These are phyloP conservation scores for Cystobasidiaceae sp. DNA, from an alignment of 1,284 basidiomycete species.

Conservation along the genomic window DNA sequence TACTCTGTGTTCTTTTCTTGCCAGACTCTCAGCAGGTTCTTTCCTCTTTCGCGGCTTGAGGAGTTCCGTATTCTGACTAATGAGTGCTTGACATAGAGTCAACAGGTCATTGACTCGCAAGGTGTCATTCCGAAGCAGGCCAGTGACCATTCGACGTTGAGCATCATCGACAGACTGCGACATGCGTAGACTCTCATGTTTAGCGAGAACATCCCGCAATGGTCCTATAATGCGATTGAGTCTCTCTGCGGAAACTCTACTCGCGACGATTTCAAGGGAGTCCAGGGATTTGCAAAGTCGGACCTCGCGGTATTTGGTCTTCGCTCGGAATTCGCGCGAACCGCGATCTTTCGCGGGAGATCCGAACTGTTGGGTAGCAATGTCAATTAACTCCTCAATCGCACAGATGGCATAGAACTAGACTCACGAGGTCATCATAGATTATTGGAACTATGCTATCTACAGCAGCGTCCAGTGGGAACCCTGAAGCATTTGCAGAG, in stretches of 20 bases:
- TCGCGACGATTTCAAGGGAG: slow-evolving; percentile 74
- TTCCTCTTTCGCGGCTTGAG: slow-evolving; percentile 44
- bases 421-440: slow-evolving; percentile 68
- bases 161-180: slow-evolving; percentile 85
- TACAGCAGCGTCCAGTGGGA: slow-evolving; percentile 69
- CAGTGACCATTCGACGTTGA: slow-evolving; percentile 71
- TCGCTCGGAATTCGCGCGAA: slow-evolving; percentile 70
- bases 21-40: slow-evolving; percentile 43
- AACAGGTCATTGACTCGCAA: slow-evolving; percentile 69
- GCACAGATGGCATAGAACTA: no score
- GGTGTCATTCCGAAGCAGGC: slow-evolving; percentile 75
- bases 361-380: slow-evolving; percentile 74
- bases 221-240: slow-evolving; percentile 75
- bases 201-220: slow-evolving; percentile 75
- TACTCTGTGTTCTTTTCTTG: slow-evolving; percentile 60
- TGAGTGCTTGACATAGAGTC: slow-evolving; percentile 78
- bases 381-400: no score
- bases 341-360: slow-evolving; percentile 85
- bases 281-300: slow-evolving; percentile 73
- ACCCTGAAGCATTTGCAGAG: slow-evolving; percentile 56
- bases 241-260: slow-evolving; percentile 65
- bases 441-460: slow-evolving; percentile 72
- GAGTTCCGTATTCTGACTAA: slow-evolving; percentile 85
- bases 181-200: slow-evolving; percentile 74
- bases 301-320: slow-evolving; percentile 89